These are phyloP conservation scores for Discostella pseudostelligera DNA, from an alignment of 108 stramenopile species.

Conservation along the genomic window DNA sequence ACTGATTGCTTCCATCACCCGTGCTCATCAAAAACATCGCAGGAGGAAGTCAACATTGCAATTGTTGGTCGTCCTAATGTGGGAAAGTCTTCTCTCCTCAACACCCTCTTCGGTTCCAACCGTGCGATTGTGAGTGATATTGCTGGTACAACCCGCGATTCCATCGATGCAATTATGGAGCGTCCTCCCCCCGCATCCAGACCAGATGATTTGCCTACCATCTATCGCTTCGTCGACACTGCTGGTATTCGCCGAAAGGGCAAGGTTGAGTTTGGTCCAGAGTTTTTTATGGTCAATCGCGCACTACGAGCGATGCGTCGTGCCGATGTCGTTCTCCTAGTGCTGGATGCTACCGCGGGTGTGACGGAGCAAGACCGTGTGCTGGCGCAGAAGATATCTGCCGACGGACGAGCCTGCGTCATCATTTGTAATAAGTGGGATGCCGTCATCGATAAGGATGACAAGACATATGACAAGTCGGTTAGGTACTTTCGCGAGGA, in stretches of 20 bases:
- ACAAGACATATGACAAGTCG: constrained; percentile 75
- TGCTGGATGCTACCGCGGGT: constrained; percentile 95
- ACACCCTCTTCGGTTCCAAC: constrained; percentile 85
- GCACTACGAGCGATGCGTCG: constrained; percentile 94
- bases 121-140: constrained; percentile 94
- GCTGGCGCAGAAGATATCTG: constrained; percentile 87
- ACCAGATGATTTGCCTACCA: constrained; percentile 56
- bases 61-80: constrained; percentile 98
- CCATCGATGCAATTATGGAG: constrained; percentile 95
- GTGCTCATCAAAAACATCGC: constrained; percentile 13
- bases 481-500: constrained; percentile 87
- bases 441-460: constrained; percentile 93
- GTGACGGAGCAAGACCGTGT: constrained; percentile 95
- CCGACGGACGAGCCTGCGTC: constrained; percentile 96
- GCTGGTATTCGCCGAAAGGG: constrained; percentile 96
- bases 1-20: constrained; percentile 2
- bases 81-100: constrained; percentile 93
- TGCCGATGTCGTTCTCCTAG: constrained; percentile 91
- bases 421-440: constrained; percentile 99
- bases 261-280: constrained; percentile 94
- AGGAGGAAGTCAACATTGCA: constrained; percentile 89
- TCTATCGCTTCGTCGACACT: constrained; percentile 96
- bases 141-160: constrained; percentile 97
- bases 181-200: constrained; percentile 56
- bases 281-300: constrained; percentile 98